Percentiles rank a stretch among this genome's conserved stretches.
phyloP scores from a whole-genome alignment of 2,329 filamentous ascomycete species.

The Fusarium nisikadoi region DNA sequence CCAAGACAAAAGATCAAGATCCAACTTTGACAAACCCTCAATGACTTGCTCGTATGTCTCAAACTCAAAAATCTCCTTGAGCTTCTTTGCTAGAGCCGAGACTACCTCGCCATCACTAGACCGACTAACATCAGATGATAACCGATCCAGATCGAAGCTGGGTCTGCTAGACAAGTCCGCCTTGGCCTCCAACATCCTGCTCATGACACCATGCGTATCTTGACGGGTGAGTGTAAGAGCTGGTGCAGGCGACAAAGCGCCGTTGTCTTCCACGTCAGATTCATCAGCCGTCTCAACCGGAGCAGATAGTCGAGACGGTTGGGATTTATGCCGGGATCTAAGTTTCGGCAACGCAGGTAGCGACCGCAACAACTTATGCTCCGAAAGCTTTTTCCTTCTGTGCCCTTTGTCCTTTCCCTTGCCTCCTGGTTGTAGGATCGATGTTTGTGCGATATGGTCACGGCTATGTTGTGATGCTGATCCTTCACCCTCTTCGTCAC shows the following conservation, averaged over 20 bases:
- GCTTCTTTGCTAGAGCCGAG: slow-evolving; percentile 72
- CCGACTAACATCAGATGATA: slow-evolving; percentile 53
- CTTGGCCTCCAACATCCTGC: slow-evolving; percentile 78
- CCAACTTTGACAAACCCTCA: slow-evolving; percentile 64
- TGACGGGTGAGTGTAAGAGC: slow-evolving; percentile 35
- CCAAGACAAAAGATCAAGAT: not conserved
- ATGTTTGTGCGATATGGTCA: slow-evolving; percentile 55
- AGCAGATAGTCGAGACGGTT: slow-evolving; percentile 53
- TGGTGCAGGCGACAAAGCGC: slow-evolving; percentile 42
- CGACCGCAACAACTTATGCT: slow-evolving; percentile 72
- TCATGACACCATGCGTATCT: slow-evolving; percentile 69
- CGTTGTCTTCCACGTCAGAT: slow-evolving; percentile 40
- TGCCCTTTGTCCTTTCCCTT: slow-evolving; percentile 50
- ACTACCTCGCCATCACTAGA: slow-evolving; percentile 54
- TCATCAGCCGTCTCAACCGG: slow-evolving; percentile 50
- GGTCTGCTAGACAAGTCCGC: slow-evolving; percentile 70
- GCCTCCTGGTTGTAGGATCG: slow-evolving; percentile 50
- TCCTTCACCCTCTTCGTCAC: slow-evolving; percentile 82
- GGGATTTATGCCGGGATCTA: slow-evolving; percentile 55
- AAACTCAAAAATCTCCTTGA: slow-evolving; percentile 89
- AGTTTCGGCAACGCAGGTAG: slow-evolving; percentile 68
- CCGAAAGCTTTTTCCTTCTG: slow-evolving; percentile 71
- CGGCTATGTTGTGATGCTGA: slow-evolving; percentile 57
- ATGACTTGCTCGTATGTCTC: slow-evolving; percentile 85
- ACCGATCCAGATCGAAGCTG: slow-evolving; percentile 65